Evolutionary conservation across 1,284 basidiomycete species (phyloP).

Genomic region (Ganoderma resinaceum): DNA sequence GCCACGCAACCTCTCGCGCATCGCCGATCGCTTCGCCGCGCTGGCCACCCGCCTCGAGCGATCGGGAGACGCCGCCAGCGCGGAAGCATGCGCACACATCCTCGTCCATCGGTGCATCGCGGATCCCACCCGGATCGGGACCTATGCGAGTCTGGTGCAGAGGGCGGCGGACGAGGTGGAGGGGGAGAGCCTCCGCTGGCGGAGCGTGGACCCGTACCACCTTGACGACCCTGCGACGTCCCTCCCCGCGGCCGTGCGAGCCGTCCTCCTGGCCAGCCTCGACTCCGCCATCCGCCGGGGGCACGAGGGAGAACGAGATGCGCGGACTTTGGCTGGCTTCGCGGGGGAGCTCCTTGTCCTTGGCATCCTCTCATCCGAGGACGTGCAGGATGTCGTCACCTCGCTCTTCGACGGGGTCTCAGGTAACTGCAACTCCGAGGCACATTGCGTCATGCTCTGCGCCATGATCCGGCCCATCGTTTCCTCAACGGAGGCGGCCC

Average conservation of each 20-base stretch:
- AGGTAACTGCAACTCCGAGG: conserved; percentile 27
- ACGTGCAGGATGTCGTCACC: conserved; percentile 34
- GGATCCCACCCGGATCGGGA: conserved; percentile 26
- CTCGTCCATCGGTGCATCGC: conserved; percentile 33
- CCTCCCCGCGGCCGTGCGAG: conserved; percentile 32
- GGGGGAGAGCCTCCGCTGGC: conserved; percentile 38
- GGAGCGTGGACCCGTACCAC: conserved; percentile 36
- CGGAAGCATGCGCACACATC: conserved; percentile 30
- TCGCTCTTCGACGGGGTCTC: conserved; percentile 29
- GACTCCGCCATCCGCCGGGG: conserved; percentile 12
- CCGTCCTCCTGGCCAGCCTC: conserved; percentile 25
- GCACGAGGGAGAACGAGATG: conserved; percentile 6
- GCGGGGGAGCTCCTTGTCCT: conserved; percentile 37
- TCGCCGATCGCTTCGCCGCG: conserved; percentile 29
- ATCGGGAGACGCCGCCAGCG: conserved; percentile 26
- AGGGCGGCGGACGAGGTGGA: conserved; percentile 37
- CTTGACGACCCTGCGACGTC: conserved; percentile 34
- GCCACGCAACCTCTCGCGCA: conserved; percentile 28
- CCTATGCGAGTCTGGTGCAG: conserved; percentile 37
- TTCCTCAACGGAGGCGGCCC: conserved; percentile 34
- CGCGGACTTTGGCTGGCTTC: conserved; percentile 29
- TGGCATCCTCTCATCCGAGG: conserved; percentile 31
- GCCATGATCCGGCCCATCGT: conserved; percentile 35
- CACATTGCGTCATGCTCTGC: conserved; percentile 29
- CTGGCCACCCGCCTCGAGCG: conserved; percentile 31